Percentiles rank a stretch among this genome's conserved stretches.
phyloP scores from a whole-genome alignment of 108 stramenopile genomes.

The Ochromonas danica region DNA sequence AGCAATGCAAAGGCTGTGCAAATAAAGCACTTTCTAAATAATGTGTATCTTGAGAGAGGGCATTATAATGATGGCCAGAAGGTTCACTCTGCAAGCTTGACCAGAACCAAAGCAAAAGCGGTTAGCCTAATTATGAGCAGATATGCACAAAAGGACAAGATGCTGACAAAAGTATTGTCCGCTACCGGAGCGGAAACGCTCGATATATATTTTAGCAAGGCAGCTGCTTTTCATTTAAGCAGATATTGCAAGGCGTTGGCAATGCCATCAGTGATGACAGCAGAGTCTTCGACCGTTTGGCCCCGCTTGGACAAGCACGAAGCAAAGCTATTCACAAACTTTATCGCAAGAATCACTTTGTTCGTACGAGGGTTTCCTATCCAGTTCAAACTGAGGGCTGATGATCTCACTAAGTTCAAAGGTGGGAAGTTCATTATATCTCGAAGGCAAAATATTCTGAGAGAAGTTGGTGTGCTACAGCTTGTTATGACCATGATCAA shows the following conservation, averaged over 20 bases:
- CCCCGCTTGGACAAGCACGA: neutral
- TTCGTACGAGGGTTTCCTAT: slow-evolving; percentile 6
- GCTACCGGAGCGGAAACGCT: neutral
- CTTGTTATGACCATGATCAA: neutral
- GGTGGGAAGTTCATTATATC: neutral
- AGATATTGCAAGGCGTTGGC: neutral
- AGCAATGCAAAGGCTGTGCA: slow-evolving; percentile 11
- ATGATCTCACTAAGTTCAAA: slow-evolving; percentile 1
- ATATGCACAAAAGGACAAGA: neutral
- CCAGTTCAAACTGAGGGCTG: neutral
- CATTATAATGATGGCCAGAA: neutral
- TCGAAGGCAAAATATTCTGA: neutral
- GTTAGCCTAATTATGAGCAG: slow-evolving; percentile 1
- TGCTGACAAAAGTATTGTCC: neutral
- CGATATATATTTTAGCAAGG: neutral
- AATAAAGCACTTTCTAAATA: neutral
- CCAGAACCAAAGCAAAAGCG: neutral
- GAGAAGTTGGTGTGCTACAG: neutral
- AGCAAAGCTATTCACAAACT: neutral
- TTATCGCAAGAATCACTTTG: neutral
- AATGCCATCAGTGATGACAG: neutral
- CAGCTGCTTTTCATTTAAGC: neutral
- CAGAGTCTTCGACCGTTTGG: neutral
- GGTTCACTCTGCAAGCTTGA: neutral
- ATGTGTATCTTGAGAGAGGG: neutral